A percentile compares a stretch with the other conserved stretches of the same genome.
These are phyloP conservation scores for Russula ochroleuca DNA, from an alignment of 768 basidiomycete species.

Conservation along the genomic window DNA sequence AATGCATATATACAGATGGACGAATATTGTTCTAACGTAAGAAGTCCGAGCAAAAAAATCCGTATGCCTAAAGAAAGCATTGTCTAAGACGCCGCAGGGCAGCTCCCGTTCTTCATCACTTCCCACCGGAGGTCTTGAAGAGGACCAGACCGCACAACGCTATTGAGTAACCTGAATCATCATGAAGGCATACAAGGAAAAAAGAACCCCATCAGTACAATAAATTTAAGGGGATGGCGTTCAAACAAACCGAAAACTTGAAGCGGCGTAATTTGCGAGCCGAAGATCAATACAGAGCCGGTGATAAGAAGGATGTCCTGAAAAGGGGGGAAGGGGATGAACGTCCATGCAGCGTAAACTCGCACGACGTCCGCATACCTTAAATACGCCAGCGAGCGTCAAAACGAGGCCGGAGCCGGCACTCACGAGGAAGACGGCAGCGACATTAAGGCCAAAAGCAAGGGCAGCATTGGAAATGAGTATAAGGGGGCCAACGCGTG, in stretches of 20 bases:
- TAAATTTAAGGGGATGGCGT: not conserved
- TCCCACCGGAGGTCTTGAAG: conserved; percentile 73
- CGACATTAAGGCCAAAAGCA: conserved; percentile 87
- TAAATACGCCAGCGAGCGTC: conserved; percentile 92
- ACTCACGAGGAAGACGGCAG: conserved; percentile 91
- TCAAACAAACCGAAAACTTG: conserved; percentile 69
- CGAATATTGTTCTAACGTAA: not conserved
- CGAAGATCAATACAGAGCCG: conserved; percentile 85
- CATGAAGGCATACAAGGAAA: not conserved
- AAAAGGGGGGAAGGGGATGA: not conserved
- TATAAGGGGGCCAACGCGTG: conserved; percentile 48
- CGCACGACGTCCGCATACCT: conserved; percentile 44
- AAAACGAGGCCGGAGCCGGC: conserved; percentile 84
- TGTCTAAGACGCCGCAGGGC: not conserved
- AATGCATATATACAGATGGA: conserved; percentile 3
- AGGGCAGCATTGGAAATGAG: conserved; percentile 79
- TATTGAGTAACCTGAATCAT: conserved; percentile 68
- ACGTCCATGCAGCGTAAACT: not conserved
- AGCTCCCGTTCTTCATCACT: conserved; percentile 39
- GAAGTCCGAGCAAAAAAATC: not conserved
- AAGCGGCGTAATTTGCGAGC: conserved; percentile 69
- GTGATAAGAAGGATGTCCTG: conserved; percentile 92
- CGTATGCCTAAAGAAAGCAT: not conserved
- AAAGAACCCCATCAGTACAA: not conserved
- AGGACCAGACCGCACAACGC: conserved; percentile 80